Evolutionary conservation across 1,284 basidiomycete species (phyloP).

Genomic region (Kalmanozyma brasiliensis): DNA sequence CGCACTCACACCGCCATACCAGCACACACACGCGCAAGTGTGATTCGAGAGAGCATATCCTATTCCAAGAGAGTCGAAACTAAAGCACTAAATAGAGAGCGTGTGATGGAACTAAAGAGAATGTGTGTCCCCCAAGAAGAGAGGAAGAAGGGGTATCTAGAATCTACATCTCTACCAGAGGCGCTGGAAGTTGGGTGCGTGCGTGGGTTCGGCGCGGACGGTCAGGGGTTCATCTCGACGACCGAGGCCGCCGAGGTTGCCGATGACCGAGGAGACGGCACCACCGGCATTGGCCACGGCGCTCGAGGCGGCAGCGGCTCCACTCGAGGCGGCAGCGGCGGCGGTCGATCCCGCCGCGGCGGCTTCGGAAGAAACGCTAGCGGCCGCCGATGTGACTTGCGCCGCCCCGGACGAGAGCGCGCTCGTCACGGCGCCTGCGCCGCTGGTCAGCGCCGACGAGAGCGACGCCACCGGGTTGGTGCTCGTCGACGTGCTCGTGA

Average conservation of each 20-base stretch:
- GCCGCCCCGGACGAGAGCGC: constrained; percentile 6
- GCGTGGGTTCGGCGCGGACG: constrained; percentile 1
- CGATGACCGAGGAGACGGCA: too few relatives aligned
- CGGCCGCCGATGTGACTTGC: background rate
- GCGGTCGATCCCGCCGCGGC: too few relatives aligned
- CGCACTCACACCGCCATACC: too few relatives aligned
- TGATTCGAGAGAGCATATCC: too few relatives aligned
- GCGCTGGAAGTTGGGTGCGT: too few relatives aligned
- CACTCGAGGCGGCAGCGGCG: background rate
- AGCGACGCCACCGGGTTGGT: constrained; percentile 12
- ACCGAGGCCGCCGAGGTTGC: background rate
- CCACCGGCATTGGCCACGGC: background rate
- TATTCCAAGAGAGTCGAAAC: too few relatives aligned
- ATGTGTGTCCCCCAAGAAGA: too few relatives aligned
- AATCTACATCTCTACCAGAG: background rate
- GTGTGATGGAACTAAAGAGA: too few relatives aligned
- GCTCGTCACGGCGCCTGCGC: too few relatives aligned
- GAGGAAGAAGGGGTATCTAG: constrained; percentile 2
- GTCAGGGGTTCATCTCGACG: background rate
- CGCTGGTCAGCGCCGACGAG: background rate
- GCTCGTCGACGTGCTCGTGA: constrained; percentile 6
- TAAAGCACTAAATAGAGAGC: too few relatives aligned
- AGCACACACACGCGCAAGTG: too few relatives aligned
- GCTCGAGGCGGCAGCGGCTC: background rate
- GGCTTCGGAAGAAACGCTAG: too few relatives aligned